A percentile compares a stretch with the other conserved stretches of the same genome.
phyloP scores from a whole-genome alignment of 1,284 basidiomycete species.

The Meripilus lineatus region DNA sequence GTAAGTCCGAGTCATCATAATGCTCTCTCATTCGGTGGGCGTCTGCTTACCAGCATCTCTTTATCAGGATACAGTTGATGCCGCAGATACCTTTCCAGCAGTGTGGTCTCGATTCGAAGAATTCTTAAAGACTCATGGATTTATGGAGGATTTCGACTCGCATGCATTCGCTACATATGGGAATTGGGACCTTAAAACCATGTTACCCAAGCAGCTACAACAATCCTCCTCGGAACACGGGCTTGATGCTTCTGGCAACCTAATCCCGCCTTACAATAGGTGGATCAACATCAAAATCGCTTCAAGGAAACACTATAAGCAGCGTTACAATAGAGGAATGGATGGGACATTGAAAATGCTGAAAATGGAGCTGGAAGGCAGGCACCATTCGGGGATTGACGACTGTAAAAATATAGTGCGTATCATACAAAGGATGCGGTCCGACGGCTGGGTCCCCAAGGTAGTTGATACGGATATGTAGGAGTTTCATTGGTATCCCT shows the following conservation, averaged over 20 bases:
- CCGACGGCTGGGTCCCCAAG: slow-evolving; percentile 24
- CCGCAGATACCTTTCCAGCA: slow-evolving; percentile 23
- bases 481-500: too few species aligned
- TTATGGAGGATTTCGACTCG: slow-evolving; percentile 17
- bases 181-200: slow-evolving; percentile 32
- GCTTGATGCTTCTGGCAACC: slow-evolving; percentile 15
- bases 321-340: slow-evolving; percentile 22
- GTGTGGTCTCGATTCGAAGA: slow-evolving; percentile 29
- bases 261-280: slow-evolving; percentile 22
- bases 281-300: slow-evolving; percentile 29
- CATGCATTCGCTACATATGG: slow-evolving; percentile 30
- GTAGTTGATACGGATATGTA: too few species aligned
- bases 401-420: slow-evolving; percentile 36
- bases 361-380: slow-evolving; percentile 28
- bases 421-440: slow-evolving; percentile 25
- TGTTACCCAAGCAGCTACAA: slow-evolving; percentile 29
- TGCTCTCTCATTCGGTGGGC: background rate
- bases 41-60: background rate
- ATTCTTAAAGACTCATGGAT: slow-evolving; percentile 19
- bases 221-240: slow-evolving; percentile 17
- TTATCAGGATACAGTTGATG: slow-evolving; percentile 25
- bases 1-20: slow-evolving; percentile 12
- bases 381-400: slow-evolving; percentile 38
- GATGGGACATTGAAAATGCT: slow-evolving; percentile 21
- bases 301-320: slow-evolving; percentile 18